Evolutionary conservation across 306 rosid species (phyloP), one percentile per base, ranked within the genome.

Genomic region (Prunus fruticosa): DNA sequence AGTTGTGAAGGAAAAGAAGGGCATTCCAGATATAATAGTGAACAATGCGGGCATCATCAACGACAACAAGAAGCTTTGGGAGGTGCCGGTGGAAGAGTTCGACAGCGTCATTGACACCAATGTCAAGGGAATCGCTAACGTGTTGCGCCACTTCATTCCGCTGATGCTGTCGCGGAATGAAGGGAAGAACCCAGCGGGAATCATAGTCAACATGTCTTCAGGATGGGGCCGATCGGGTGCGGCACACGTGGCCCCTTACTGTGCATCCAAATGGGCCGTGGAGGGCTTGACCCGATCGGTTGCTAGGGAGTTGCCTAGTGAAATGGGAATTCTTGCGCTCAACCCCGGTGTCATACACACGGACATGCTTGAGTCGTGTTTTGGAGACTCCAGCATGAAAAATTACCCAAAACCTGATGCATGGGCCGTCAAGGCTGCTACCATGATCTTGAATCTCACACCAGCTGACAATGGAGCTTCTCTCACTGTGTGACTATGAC

Each of bases 161-260:
- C 69, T 85, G 1, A 89, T 94, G 96, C 76, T 91, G 15, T 1
- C 64, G 41, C 47, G 76, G 38, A 49, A 56, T 4, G 22, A 47
- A 2, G 76, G 1, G 79, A 78, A 56, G 62, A 22, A 56, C 28
- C 69, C 80, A 83, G 81, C 78, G 46, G 93, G 93, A 5, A 79
- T 90, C 41, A 90, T 94, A 25, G 98, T 94, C 28, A 94, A 94
- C 78, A 85, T 90, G 86, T 94, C 98, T 10, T 94, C 98, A 1
- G 98, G 98, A 16, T 94, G 98, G 98, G 98, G 98, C 43, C 87
- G 98, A 72, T 90, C 97, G 3, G 96, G 93, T 38, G 98, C 98
- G 11, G 96, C 98, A 9, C 86, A 89, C 84, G 93, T 91, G 41
- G 91, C 98, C 1, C 98, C 98, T 38, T 91, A 94, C 76, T 94